Base-by-base conservation (phyloP, 2,329 filamentous ascomycete genomes). In the Hypoxylon sp. region DNA sequence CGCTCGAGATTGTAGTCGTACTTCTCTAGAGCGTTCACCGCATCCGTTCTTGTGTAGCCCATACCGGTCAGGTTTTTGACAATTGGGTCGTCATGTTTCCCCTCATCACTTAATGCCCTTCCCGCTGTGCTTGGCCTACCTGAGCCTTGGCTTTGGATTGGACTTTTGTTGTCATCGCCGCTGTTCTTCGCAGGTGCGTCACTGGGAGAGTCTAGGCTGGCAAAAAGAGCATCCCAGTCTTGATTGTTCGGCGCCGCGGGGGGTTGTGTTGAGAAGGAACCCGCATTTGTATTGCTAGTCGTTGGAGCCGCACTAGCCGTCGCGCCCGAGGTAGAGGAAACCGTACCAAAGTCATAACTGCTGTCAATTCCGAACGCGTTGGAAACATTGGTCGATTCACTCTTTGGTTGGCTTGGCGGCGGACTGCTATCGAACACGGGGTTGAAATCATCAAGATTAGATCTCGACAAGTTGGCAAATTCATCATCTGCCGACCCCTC, bases 221-320 rank as follows among this genome's bases (percentile, higher is more conserved):
- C 92, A 81, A 98, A 98, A 61, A 98, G 93, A 42, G 94, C 92
- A 76, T 98, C 95, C 96, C 96, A 98, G 79, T 98, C 95, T 74
- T 97, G 92, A 35, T 83, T 82, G 13, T 87, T 86, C 0, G 82
- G 74, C 29, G 80, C 77, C 66, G 83, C 80, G 53, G 80, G 77
- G 24, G 79, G 77, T 66, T 81, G 77, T 65, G 81, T 78, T 50
- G 79, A 77, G 59, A 83, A 78, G 60, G 81, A 71, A 46, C 79
- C 61, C n/a, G 79, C 71, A 24, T 77, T 72, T 44, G 76, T 68
- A 57, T 74, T 72, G 54, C 81, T 81, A 55, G 83, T 81, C 65
- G 84, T 71, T 19, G 78, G 70, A 47, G 76, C 71, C 50, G 70
- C 64, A 51, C 67, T 70, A 22, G 59, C 79, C 75, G 73, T 75